Conservation (phyloP, 164 flowering plant genomes). For the grape (Vitis vinifera) region DNA sequence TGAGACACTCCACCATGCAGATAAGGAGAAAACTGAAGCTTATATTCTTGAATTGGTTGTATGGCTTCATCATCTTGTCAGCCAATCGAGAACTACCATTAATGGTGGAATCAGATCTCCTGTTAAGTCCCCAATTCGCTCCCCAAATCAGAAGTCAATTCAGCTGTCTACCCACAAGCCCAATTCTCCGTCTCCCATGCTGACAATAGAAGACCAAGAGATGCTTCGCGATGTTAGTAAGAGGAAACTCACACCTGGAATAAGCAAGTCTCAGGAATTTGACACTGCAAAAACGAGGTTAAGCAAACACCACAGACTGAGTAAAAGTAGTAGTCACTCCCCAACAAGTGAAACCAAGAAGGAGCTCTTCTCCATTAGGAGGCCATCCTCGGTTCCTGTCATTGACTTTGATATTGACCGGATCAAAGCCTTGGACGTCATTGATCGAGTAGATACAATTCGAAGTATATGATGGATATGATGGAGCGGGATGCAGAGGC, state of each 20-base stretch:
- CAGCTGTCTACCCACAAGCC: constrained; percentile 34
- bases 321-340: constrained; percentile 84
- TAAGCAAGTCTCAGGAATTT: constrained; percentile 94
- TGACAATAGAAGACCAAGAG: constrained; percentile 76
- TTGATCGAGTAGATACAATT: constrained; percentile 82
- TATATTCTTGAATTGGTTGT: constrained; percentile 82
- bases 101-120: constrained; percentile 68
- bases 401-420: constrained; percentile 80
- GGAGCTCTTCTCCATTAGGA: constrained; percentile 49
- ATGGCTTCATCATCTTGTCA: constrained; percentile 91
- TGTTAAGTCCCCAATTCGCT: constrained; percentile 72
- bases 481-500: neutral
- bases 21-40: constrained; percentile 82
- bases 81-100: constrained; percentile 42
- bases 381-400: constrained; percentile 59
- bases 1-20: constrained; percentile 94
- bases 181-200: constrained; percentile 34
- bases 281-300: constrained; percentile 54
- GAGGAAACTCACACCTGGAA: constrained; percentile 81
- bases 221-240: constrained; percentile 79
- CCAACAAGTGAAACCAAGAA: constrained; percentile 51
- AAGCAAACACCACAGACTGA: constrained; percentile 57
- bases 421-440: constrained; percentile 84
- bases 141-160: constrained; percentile 58
- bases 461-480: constrained; percentile 18